These are phyloP conservation scores for Fraxinus platypoda DNA, from an alignment of 305 asterid genomes.

Conservation along the genomic window DNA sequence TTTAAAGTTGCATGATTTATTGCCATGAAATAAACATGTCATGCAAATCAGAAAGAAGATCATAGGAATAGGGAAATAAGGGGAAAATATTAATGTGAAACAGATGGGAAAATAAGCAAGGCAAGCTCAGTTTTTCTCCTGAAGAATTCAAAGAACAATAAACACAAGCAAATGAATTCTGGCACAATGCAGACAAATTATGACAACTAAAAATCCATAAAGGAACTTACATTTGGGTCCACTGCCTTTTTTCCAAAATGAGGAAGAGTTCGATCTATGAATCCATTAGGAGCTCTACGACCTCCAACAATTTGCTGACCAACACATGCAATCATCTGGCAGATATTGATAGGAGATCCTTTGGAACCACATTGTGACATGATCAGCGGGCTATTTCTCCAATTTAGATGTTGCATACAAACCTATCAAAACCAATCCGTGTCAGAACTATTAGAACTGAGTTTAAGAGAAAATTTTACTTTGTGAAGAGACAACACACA, in stretches of 20 bases:
- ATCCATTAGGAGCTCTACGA: conserved; percentile 91
- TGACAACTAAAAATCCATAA: background rate
- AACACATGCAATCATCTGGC: conserved; percentile 98
- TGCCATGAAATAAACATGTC: background rate
- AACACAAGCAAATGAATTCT: conserved; percentile 12
- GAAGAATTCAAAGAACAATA: conserved; percentile 2
- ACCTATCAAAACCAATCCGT: conserved; percentile 44
- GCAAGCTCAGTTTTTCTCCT: background rate
- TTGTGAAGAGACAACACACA: background rate
- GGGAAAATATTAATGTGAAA: background rate
- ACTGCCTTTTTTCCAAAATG: conserved; percentile 77
- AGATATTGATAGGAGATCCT: conserved; percentile 93
- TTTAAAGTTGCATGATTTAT: background rate
- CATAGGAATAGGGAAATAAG: background rate
- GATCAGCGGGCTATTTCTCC: conserved; percentile 96
- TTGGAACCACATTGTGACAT: conserved; percentile 99
- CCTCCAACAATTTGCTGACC: conserved; percentile 98
- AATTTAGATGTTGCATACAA: conserved; percentile 67
- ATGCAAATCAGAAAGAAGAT: background rate
- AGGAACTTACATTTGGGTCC: conserved; percentile 70
- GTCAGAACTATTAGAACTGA: background rate
- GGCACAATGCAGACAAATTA: conserved; percentile 6
- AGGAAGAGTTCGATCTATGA: conserved; percentile 90
- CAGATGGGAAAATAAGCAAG: background rate
- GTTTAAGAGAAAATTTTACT: background rate